phyloP scores from a whole-genome alignment of 768 basidiomycete species.

The Pisolithus sp. region DNA sequence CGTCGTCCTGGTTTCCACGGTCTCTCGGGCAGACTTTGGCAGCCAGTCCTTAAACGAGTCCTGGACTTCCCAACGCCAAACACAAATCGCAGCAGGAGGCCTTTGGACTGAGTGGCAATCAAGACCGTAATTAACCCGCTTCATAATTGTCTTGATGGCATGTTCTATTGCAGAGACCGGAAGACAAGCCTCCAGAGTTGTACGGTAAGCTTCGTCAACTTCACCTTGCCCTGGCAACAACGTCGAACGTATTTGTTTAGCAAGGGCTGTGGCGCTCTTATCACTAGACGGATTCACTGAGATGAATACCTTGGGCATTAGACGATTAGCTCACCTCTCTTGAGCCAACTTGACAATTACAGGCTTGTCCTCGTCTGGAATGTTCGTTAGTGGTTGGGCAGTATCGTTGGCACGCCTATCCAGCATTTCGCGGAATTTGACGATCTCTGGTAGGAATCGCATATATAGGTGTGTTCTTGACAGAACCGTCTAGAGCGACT shows the following conservation, averaged over 20 bases:
- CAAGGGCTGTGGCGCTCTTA: slow-evolving; percentile 55
- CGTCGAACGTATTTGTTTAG: slow-evolving; percentile 63
- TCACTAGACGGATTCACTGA: slow-evolving; percentile 45
- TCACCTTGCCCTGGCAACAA: slow-evolving; percentile 62
- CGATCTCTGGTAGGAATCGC: slow-evolving; percentile 48
- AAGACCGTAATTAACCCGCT: slow-evolving; percentile 77
- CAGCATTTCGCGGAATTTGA: slow-evolving; percentile 70
- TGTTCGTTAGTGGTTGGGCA: slow-evolving; percentile 43
- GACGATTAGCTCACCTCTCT: slow-evolving; percentile 57
- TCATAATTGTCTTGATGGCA: slow-evolving; percentile 56
- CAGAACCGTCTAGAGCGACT: slow-evolving; percentile 9
- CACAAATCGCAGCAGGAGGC: slow-evolving; percentile 54
- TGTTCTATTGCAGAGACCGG: slow-evolving; percentile 49
- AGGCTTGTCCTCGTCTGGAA: slow-evolving; percentile 66
- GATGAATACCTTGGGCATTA: not conserved
- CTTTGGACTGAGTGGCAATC: slow-evolving; percentile 45
- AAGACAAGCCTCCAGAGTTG: slow-evolving; percentile 34
- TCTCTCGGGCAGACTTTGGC: slow-evolving; percentile 59
- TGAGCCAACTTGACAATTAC: slow-evolving; percentile 78
- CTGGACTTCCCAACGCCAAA: slow-evolving; percentile 87
- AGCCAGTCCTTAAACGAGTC: slow-evolving; percentile 53
- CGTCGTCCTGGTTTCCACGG: slow-evolving; percentile 48
- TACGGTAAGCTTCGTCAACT: slow-evolving; percentile 33
- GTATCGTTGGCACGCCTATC: slow-evolving; percentile 44
- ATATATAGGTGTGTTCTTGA: not conserved